These are phyloP conservation scores for Colletotrichum sp. DNA, from an alignment of 2,329 filamentous ascomycete genomes.

Conservation along the genomic window DNA sequence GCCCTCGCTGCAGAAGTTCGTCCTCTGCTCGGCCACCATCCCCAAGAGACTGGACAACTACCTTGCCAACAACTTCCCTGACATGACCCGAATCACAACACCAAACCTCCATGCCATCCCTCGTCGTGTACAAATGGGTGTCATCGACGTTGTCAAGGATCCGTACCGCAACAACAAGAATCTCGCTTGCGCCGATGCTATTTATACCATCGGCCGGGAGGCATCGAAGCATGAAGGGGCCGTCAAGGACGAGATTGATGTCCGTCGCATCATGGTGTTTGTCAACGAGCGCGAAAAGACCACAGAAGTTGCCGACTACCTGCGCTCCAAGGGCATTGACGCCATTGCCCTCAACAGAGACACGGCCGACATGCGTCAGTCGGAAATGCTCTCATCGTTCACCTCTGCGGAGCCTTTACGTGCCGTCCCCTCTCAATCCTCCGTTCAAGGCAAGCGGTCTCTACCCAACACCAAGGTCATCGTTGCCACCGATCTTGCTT, in stretches of 20 bases:
- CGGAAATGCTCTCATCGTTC: slow-evolving; percentile 79
- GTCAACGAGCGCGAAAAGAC: slow-evolving; percentile 96
- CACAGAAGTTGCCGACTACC: slow-evolving; percentile 78
- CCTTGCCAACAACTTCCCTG: slow-evolving; percentile 81
- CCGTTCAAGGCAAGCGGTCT: slow-evolving; percentile 46
- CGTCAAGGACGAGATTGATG: slow-evolving; percentile 62
- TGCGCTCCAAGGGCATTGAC: slow-evolving; percentile 85
- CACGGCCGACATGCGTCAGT: slow-evolving; percentile 76
- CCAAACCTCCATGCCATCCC: slow-evolving; percentile 97
- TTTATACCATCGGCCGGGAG: slow-evolving; percentile 91
- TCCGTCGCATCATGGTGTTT: slow-evolving; percentile 91
- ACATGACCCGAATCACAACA: slow-evolving; percentile 85
- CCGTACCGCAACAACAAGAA: slow-evolving; percentile 93
- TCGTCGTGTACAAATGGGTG: slow-evolving; percentile 89
- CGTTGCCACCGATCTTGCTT: slow-evolving; percentile 92
- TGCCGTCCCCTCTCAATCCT: slow-evolving; percentile 29
- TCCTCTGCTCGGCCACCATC: slow-evolving; percentile 96
- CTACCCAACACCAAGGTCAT: slow-evolving; percentile 86
- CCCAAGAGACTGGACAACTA: slow-evolving; percentile 87
- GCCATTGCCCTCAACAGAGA: slow-evolving; percentile 87
- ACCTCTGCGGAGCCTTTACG: slow-evolving; percentile 55
- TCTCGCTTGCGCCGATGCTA: slow-evolving; percentile 91
- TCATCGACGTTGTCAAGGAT: slow-evolving; percentile 90
- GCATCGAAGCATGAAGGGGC: slow-evolving; percentile 62
- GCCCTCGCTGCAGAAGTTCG: slow-evolving; percentile 82